Conservation (phyloP, 148 eudicot species). For the Hydrangea macrophylla region DNA sequence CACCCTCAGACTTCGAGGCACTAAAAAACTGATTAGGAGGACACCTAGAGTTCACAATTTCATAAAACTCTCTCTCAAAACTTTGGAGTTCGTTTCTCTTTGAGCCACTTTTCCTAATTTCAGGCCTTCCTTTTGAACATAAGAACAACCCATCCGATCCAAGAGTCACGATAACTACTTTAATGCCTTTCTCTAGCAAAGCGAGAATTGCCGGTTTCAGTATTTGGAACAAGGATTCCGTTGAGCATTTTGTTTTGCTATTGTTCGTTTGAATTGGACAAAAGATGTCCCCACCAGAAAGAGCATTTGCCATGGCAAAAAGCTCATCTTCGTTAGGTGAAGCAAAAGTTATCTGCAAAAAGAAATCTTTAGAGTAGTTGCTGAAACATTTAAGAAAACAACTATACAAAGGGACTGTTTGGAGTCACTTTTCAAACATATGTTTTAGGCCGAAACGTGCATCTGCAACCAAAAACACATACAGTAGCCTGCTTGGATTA, state of each 20-base stretch:
- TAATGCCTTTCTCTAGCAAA: slow-evolving; percentile 67
- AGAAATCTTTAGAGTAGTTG: slow-evolving; percentile 7
- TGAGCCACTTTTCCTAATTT: slow-evolving; percentile 25
- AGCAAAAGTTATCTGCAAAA: slow-evolving; percentile 68
- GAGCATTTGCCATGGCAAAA: slow-evolving; percentile 84
- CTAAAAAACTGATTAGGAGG: slow-evolving; percentile 36
- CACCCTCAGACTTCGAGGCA: slow-evolving; percentile 23
- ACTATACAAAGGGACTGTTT: not conserved
- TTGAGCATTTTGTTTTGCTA: slow-evolving; percentile 25
- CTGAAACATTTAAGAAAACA: not conserved
- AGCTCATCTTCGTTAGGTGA: slow-evolving; percentile 97
- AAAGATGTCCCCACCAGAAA: slow-evolving; percentile 41
- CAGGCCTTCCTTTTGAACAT: slow-evolving; percentile 50
- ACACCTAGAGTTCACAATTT: slow-evolving; percentile 46
- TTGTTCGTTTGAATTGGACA: slow-evolving; percentile 36
- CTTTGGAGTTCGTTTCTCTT: slow-evolving; percentile 14
- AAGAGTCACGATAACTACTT: slow-evolving; percentile 63
- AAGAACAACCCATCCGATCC: slow-evolving; percentile 76
- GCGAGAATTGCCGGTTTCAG: slow-evolving; percentile 70
- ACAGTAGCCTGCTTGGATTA: too few species aligned
- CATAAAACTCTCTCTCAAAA: slow-evolving; percentile 39
- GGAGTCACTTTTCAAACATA: not conserved
- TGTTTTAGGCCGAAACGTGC: too few species aligned
- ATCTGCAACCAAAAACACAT: too few species aligned
- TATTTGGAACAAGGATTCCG: slow-evolving; percentile 54